Percentiles rank a stretch among this genome's conserved stretches.
These are phyloP conservation scores for Cladophialophora bantiana DNA, from an alignment of 2,329 filamentous ascomycete genomes.

Conservation along the genomic window DNA sequence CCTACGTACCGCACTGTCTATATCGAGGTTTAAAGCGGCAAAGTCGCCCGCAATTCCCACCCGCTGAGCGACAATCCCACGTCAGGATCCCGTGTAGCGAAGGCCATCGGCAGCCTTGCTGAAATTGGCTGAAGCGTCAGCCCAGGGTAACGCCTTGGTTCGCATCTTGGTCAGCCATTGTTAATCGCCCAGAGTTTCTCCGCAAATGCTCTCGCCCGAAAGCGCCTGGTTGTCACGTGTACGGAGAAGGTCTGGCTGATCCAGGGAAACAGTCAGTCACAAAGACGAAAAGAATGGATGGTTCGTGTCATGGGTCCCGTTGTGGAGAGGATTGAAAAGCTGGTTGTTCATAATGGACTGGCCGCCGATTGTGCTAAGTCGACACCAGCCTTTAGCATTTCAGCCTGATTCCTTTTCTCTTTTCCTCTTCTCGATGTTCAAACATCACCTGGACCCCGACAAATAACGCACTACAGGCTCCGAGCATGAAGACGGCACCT, in stretches of 20 bases:
- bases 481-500: conserved; percentile 75
- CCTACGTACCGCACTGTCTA: background rate
- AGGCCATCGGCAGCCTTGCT: background rate
- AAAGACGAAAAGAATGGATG: background rate
- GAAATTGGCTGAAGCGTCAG: background rate
- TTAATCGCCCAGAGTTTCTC: background rate
- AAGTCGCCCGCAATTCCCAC: background rate
- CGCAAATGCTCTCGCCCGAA: background rate
- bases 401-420: conserved; percentile 78
- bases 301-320: background rate
- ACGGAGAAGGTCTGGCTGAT: background rate
- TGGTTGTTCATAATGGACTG: background rate
- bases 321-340: background rate
- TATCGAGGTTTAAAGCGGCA: background rate
- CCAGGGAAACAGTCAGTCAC: background rate
- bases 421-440: conserved; percentile 86
- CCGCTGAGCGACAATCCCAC: background rate
- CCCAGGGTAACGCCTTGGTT: background rate
- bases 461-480: conserved; percentile 77
- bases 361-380: background rate
- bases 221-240: background rate
- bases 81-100: background rate
- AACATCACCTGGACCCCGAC: conserved; percentile 94
- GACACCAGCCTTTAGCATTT: conserved; percentile 68
- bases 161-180: background rate